phyloP scores from a whole-genome alignment of 176 grass and related monocot genomes.

The sorghum (Sorghum bicolor) region DNA sequence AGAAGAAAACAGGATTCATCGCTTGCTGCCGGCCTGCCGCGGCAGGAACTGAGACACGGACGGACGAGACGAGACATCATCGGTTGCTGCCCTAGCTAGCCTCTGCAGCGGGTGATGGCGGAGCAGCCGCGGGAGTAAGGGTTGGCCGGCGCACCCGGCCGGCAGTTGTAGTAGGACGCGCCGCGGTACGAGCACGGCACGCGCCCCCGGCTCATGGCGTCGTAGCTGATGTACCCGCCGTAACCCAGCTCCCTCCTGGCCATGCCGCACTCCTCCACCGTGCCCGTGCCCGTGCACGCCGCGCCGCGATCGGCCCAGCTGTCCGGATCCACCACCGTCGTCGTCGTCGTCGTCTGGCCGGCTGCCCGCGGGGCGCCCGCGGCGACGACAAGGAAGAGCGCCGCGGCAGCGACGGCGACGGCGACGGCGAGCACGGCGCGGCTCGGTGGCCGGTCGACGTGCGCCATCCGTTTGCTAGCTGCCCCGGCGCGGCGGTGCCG shows the following conservation, averaged over 20 bases:
- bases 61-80: background rate
- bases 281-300: background rate
- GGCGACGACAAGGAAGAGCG: background rate
- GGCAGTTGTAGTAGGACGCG: conserved; percentile 67
- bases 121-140: conserved; percentile 67
- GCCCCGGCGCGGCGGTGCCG: background rate
- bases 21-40: no score
- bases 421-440: background rate
- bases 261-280: conserved; percentile 21
- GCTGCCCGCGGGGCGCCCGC: background rate
- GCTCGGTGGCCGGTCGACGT: background rate
- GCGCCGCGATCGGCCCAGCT: background rate
- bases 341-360: background rate
- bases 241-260: conserved; percentile 16
- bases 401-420: background rate
- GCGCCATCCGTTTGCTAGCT: background rate
- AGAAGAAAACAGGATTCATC: no score
- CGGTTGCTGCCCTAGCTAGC: conserved; percentile 1
- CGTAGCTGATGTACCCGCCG: conserved; percentile 46
- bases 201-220: conserved; percentile 26
- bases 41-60: background rate
- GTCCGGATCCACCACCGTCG: background rate
- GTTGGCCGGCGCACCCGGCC: conserved; percentile 45
- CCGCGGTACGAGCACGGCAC: conserved; percentile 53
- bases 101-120: conserved; percentile 51